Evolutionary conservation across 2,329 filamentous ascomycete genomes (phyloP).

Genomic region (Calonectria fujianensis): DNA sequence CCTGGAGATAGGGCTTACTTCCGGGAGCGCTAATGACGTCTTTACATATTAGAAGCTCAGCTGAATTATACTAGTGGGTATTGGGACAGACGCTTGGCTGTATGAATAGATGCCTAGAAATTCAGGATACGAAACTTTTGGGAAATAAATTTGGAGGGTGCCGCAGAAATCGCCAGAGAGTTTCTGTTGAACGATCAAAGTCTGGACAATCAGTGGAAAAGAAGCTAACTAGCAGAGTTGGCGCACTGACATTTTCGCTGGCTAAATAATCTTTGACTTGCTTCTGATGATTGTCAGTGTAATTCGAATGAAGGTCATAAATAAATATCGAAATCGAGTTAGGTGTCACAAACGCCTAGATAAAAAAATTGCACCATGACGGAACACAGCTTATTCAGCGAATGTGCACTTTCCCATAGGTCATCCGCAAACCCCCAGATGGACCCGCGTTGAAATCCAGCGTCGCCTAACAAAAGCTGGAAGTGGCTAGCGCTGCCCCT

Average conservation of each 20-base stretch:
- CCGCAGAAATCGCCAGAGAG: background rate
- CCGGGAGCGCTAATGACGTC: background rate
- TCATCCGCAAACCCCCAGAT: background rate
- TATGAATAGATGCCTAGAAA: background rate
- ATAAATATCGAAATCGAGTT: background rate
- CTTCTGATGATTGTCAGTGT: background rate
- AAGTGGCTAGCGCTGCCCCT: background rate
- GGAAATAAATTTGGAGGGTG: background rate
- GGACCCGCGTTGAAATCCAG: background rate
- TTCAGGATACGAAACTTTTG: background rate
- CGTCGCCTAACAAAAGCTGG: conserved; percentile 7
- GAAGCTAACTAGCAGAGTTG: background rate
- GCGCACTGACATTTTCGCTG: background rate
- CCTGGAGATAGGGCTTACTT: conserved; percentile 20
- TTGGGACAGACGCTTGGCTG: background rate
- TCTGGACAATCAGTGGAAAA: background rate
- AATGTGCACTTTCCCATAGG: background rate
- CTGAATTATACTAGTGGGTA: background rate
- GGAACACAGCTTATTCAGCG: background rate
- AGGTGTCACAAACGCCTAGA: background rate
- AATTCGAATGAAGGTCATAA: background rate
- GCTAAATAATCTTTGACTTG: background rate
- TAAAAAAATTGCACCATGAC: background rate
- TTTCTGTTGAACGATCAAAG: background rate
- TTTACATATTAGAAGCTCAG: background rate